Base-by-base conservation (phyloP, 495 filamentous ascomycete species). In the Parathielavia hyrcaniae region DNA sequence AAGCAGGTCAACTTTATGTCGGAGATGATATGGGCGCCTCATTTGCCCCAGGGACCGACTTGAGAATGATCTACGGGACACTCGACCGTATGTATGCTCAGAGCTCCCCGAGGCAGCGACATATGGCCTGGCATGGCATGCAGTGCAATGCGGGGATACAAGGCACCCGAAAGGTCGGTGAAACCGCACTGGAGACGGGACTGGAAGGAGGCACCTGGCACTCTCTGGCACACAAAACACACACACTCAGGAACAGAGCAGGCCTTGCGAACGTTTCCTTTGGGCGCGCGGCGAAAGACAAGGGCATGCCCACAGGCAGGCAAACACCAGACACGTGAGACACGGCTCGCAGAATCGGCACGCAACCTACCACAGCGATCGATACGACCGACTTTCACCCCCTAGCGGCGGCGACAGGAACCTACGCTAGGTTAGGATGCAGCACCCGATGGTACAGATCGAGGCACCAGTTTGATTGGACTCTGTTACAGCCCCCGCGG, bases 51-150 rank as follows among this genome's bases (percentile, higher is more conserved):
- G 12, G 30, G n/a, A n/a, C 41, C 5, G 40, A 36, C n/a, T n/a
- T 4, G 4, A 16, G 17, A 45, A 17, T 5, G 20, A 16, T 34
- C 19, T 13, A 8, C n/a, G 12, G 16, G n/a, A 16, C 22, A 14
- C 36, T 46, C 41, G 19, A 45, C 34, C 19, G 30, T 47, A 55
- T 26, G 41, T 6, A 30, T 30, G 6, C 26, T 30, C 6, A 30
- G n/a, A n/a, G n/a, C n/a, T n/a, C n/a, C n/a, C n/a, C n/a, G n/a
- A n/a, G n/a, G n/a, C n/a, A n/a, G n/a, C n/a, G n/a, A n/a, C n/a
- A n/a, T n/a, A n/a, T n/a, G n/a, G n/a, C n/a, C n/a, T n/a, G 50
- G 20, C 14, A 53, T 47, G 53, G 41, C 36, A 45, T 55, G 53
- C 41, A 39, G 47, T 45, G 52, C 52, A n/a, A 34, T 10, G 53